Conservation (phyloP, 2,329 filamentous ascomycete species). For the Periconia sp. region DNA sequence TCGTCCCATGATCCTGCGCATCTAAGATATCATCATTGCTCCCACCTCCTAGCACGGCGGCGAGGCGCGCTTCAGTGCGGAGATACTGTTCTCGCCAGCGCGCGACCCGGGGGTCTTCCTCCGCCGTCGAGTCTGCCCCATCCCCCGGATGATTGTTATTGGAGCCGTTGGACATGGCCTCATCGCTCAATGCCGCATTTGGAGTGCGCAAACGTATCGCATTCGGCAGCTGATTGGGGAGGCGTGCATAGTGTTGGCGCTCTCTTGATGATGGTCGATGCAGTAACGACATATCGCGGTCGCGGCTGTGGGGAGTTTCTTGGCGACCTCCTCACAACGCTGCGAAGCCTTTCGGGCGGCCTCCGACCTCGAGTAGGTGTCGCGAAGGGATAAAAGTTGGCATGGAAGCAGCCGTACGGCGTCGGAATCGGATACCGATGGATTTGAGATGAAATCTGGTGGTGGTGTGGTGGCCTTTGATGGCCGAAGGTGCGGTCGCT, state of each 20-base stretch:
- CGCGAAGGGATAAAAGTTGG: constrained; percentile 45
- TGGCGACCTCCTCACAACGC: constrained; percentile 43
- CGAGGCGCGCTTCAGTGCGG: constrained; percentile 77
- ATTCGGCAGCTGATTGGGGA: constrained; percentile 41
- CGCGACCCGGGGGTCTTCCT: constrained; percentile 54
- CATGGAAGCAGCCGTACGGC: constrained; percentile 45
- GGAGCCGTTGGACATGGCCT: constrained; percentile 48
- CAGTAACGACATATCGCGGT: constrained; percentile 43
- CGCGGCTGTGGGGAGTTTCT: constrained; percentile 36
- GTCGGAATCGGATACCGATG: constrained; percentile 33
- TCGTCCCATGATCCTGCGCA: constrained; percentile 28
- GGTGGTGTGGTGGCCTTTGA: constrained; percentile 37
- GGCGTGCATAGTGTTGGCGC: constrained; percentile 51
- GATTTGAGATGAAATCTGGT: constrained; percentile 41
- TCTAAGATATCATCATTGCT: constrained; percentile 28
- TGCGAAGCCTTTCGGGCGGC: constrained; percentile 46
- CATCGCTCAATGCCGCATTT: constrained; percentile 52
- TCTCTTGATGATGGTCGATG: constrained; percentile 48
- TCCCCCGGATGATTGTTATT: constrained; percentile 45
- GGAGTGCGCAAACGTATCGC: constrained; percentile 48
- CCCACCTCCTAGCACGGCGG: constrained; percentile 70
- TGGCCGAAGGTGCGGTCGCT: constrained; percentile 36
- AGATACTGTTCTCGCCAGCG: constrained; percentile 80
- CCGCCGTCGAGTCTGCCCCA: constrained; percentile 48
- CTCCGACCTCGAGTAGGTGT: constrained; percentile 50